phyloP scores from a whole-genome alignment of 805 yeast genomes.

The Hanseniaspora hatyaiensis region DNA sequence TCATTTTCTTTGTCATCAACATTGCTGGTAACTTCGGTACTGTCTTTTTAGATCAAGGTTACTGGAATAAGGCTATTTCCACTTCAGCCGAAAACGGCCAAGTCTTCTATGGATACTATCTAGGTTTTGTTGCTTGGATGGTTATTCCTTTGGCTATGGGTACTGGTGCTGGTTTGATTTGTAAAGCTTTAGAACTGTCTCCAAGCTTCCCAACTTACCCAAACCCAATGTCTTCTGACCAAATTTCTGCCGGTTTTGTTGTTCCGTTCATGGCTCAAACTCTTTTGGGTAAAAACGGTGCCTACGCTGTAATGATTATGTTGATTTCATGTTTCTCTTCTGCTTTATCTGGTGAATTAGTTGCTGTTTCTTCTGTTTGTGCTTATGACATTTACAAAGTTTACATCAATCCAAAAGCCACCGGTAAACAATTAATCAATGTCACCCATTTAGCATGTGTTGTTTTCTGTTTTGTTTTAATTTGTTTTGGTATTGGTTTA shows the following conservation, averaged over 20 bases:
- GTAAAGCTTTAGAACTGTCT: slow-evolving; percentile 55
- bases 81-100: slow-evolving; percentile 56
- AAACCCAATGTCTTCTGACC: slow-evolving; percentile 47
- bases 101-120: slow-evolving; percentile 74
- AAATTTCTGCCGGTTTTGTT: slow-evolving; percentile 72
- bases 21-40: slow-evolving; percentile 85
- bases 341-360: slow-evolving; percentile 83
- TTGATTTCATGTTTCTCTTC: slow-evolving; percentile 89
- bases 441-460: slow-evolving; percentile 60
- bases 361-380: slow-evolving; percentile 73
- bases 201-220: slow-evolving; percentile 77
- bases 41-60: slow-evolving; percentile 75
- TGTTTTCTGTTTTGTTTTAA: slow-evolving; percentile 51
- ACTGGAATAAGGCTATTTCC: slow-evolving; percentile 82
- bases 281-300: slow-evolving; percentile 77
- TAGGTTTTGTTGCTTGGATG: slow-evolving; percentile 86
- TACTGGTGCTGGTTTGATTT: slow-evolving; percentile 79
- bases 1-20: slow-evolving; percentile 79
- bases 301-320: slow-evolving; percentile 65
- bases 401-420: slow-evolving; percentile 67
- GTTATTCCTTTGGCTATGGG: slow-evolving; percentile 77
- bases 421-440: slow-evolving; percentile 57
- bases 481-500: slow-evolving; percentile 72
- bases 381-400: slow-evolving; percentile 78
- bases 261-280: slow-evolving; percentile 63